Evolutionary conservation across 1,139 yeast species (phyloP), one percentile per base, ranked within the genome.

Genomic region (Meyerozyma sp.): DNA sequence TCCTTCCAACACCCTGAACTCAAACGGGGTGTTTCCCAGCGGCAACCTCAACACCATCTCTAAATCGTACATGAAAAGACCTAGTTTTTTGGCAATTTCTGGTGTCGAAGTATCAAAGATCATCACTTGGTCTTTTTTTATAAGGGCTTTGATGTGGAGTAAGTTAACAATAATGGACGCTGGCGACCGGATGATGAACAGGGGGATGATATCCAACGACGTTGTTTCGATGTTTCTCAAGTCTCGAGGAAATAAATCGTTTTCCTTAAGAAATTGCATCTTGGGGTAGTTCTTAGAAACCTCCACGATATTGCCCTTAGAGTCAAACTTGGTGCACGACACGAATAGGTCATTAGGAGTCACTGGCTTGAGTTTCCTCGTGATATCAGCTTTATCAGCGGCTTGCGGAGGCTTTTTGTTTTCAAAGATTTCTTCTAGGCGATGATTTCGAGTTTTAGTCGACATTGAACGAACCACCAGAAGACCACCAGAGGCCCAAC

Each of bases 211-310:
- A 61, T 90, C 96, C 48, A 87, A 83, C 25, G 87, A 77, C 0
- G 95, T 88, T 7, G 95, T 84, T 63, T 93, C 98, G 44, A 94
- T 84, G 55, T 88, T 89, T 5, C 96, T 68, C 43, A 89, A 67
- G 60, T 89, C 96, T 51, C 96, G 73, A 0, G 96, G 95, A 40
- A 83, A 75, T 35, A 89, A 65, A 29, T 86, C 86, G 56, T 88
- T 89, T 48, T 85, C 82, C 46, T 81, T 75, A 13, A 94, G 68
- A 46, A 94, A 79, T 48, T 81, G 79, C 68, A 85, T 79, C 58
- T 89, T 84, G 45, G 88, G 90, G 55, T 81, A 84, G 54, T 83
- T 87, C 42, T 88, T 81, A 0, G 94, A 81, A 2, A 87, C 88
- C 5, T 84, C 85, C 1, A 79, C 70, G 39, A 87, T 85, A 45